Conservation (phyloP, 2,329 filamentous ascomycete genomes). For the Rasamsonia emersonii region DNA sequence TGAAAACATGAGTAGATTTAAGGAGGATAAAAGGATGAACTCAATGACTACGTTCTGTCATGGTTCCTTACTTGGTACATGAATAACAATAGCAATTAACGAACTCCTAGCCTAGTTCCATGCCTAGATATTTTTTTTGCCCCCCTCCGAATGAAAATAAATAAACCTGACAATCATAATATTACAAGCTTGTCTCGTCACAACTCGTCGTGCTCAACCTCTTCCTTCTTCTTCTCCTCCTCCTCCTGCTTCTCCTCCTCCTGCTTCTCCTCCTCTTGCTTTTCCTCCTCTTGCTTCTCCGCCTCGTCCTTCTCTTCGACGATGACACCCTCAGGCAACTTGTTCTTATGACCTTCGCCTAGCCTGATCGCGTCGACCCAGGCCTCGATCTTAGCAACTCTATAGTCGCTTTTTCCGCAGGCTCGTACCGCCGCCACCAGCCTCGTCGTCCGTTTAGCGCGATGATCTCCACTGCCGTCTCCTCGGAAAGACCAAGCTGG, state of each 20-base stretch:
- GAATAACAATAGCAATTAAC: conserved; percentile 1
- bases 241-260: conserved; percentile 33
- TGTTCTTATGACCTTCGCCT: conserved; percentile 74
- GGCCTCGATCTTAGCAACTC: conserved; percentile 55
- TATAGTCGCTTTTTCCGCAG: conserved; percentile 42
- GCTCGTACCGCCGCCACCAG: conserved; percentile 72
- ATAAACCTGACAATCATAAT: no score
- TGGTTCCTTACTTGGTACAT: conserved; percentile 1
- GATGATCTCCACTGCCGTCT: conserved; percentile 55
- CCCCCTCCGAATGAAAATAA: not conserved
- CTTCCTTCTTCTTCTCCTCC: conserved; percentile 3
- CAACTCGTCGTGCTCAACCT: conserved; percentile 11
- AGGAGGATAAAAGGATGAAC: no score
- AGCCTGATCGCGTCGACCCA: conserved; percentile 92
- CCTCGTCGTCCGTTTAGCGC: conserved; percentile 75
- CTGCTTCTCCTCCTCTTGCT: conserved; percentile 29
- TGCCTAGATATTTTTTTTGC: not conserved
- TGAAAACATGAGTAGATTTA: no score
- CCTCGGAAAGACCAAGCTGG: conserved; percentile 51
- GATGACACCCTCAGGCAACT: conserved; percentile 57
- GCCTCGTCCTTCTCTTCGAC: conserved; percentile 30
- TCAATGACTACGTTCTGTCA: no score
- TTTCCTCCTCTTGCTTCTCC: conserved; percentile 14
- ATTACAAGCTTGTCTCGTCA: no score
- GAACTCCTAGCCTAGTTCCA: no score